Evolutionary conservation across 2,329 filamentous ascomycete species (phyloP), one percentile per base, ranked within the genome.

Genomic region (Pseudogymnoascus sp.): DNA sequence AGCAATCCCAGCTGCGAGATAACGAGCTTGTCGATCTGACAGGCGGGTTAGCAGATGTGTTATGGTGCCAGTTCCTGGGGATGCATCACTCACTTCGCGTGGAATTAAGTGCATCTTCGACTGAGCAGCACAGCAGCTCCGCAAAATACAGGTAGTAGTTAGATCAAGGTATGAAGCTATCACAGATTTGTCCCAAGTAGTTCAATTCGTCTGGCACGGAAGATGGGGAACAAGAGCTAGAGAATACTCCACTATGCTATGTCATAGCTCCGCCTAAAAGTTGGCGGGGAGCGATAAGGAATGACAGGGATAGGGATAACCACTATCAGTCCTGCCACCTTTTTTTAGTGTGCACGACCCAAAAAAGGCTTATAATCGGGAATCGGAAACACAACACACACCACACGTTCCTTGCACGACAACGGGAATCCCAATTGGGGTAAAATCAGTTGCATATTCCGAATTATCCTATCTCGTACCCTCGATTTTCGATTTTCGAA

Each of bases 11-110:
- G 81, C 77, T 97, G 91, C 62, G 92, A 90, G 74, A 96, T 93
- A 75, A 89, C 84, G 77, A 98, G 90, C 86, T 98, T 98, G 82
- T 98, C 93, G 73, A 98, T 83, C 93, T 98, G 68, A 56, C 50
- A 56, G 50, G n/a, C 12, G n/a, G 19, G 50, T 56, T 56, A 56
- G 50, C 11, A 33, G n/a, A 19, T 5, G 50, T n/a, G 4, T 56
- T 14, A 33, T 56, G 50, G n/a, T 0, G 16, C 50, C 2, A 33
- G 28, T 22, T 56, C 16, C 50, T 19, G 28, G 28, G 5, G 50
- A 56, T 4, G 26, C 50, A 33, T 22, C 16, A 75, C 77, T 63
- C 64, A 81, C 79, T 76, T 81, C 79, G 70, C 77, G 80, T 8
- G 79, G 79, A 62, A 80, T 73, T 64, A 81, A 74, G 76, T 79